A percentile compares a stretch with the other conserved stretches of the same genome.
phyloP scores from a whole-genome alignment of 2,329 filamentous ascomycete genomes.

The Chaetomiaceae sp. region DNA sequence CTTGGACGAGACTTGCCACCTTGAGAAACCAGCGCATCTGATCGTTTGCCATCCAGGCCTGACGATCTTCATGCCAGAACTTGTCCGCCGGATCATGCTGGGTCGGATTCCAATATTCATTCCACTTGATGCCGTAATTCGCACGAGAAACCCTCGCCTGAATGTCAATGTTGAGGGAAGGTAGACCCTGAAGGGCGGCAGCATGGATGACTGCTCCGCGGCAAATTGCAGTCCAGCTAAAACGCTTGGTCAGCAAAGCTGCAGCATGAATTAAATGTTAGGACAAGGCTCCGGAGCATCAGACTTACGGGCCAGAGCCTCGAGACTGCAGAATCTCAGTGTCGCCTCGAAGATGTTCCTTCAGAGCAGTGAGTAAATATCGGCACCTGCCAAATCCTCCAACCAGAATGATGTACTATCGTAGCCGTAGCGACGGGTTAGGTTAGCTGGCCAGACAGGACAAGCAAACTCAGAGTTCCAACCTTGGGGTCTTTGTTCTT shows the following conservation, averaged over 20 bases:
- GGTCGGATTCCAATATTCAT: neutral
- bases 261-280: neutral
- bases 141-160: slow-evolving; percentile 12
- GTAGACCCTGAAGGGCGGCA: neutral
- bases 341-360: rapidly evolving
- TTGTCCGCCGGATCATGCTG: slow-evolving; percentile 11
- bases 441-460: too few species aligned
- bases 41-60: neutral
- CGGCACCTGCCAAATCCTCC: slow-evolving; percentile 34
- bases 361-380: slow-evolving; percentile 26
- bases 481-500: slow-evolving; percentile 25
- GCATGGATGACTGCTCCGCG: slow-evolving; percentile 21
- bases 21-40: slow-evolving; percentile 21
- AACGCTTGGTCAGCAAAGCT: neutral
- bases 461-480: too few species aligned
- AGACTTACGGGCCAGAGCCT: slow-evolving; percentile 31
- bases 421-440: too few species aligned
- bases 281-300: too few species aligned
- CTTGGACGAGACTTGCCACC: slow-evolving; percentile 1
- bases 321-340: slow-evolving; percentile 28
- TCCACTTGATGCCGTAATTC: slow-evolving; percentile 10
- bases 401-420: slow-evolving; percentile 34
- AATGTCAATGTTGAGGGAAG: neutral
- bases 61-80: neutral
- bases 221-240: slow-evolving; percentile 22